Conservation (phyloP, 768 basidiomycete species). For the Hygrophoropsis aurantiaca region DNA sequence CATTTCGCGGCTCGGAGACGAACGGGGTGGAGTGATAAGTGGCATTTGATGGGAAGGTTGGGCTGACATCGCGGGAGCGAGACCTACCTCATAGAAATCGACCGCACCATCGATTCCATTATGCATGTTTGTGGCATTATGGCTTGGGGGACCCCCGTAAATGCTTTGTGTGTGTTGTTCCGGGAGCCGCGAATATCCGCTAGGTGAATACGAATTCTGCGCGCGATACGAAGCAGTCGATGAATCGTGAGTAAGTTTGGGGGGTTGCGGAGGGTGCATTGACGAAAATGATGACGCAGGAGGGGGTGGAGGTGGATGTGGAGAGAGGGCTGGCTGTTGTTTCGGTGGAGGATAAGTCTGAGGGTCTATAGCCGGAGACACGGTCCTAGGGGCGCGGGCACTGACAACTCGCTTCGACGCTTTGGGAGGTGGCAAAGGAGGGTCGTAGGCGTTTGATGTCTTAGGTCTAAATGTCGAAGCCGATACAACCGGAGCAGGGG, state of each 20-base stretch:
- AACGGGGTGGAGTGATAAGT: constrained; percentile 1
- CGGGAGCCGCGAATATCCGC: too few relatives aligned
- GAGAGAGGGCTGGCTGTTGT: constrained; percentile 4
- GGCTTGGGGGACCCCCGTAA: too few relatives aligned
- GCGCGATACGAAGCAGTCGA: background rate
- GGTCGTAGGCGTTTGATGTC: constrained; percentile 72
- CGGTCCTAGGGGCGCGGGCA: constrained; percentile 23
- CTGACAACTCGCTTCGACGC: constrained; percentile 31
- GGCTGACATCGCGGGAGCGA: background rate
- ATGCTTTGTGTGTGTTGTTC: too few relatives aligned
- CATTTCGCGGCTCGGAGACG: background rate
- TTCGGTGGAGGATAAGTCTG: constrained; percentile 1
- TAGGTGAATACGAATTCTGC: too few relatives aligned
- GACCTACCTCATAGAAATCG: too few relatives aligned
- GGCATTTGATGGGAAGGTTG: constrained; percentile 1
- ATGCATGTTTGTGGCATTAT: too few relatives aligned
- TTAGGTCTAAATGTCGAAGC: constrained; percentile 60
- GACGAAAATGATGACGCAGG: constrained; percentile 4
- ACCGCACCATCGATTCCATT: too few relatives aligned
- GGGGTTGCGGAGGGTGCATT: background rate
- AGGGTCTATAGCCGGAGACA: constrained; percentile 11
- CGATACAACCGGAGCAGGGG: constrained; percentile 34
- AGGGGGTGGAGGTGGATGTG: constrained; percentile 15
- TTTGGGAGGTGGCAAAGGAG: constrained; percentile 60
- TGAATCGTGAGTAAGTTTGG: background rate